phyloP scores from a whole-genome alignment of 2,329 filamentous ascomycete genomes.

The Magnaporthiopsis poae region DNA sequence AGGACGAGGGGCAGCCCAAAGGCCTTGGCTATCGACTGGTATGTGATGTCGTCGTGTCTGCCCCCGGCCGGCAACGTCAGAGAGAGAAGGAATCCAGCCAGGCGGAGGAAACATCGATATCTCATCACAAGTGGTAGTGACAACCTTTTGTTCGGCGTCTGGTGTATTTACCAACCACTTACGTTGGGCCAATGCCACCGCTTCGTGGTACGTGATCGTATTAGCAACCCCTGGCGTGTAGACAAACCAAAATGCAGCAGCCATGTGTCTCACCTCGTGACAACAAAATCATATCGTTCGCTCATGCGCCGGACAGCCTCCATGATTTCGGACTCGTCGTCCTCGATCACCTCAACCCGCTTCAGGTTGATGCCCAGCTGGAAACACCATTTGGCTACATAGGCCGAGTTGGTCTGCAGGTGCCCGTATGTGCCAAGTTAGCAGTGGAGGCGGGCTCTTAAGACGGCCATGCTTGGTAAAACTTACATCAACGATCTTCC shows the following conservation, averaged over 20 bases:
- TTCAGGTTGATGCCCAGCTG: constrained; percentile 59
- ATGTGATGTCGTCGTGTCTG: constrained; percentile 96
- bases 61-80: not conserved
- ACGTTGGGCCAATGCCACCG: constrained; percentile 93
- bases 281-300: constrained; percentile 80
- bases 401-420: constrained; percentile 52
- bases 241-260: not conserved
- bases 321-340: constrained; percentile 82
- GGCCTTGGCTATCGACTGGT: constrained; percentile 83
- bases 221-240: not conserved
- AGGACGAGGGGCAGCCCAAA: constrained; percentile 68
- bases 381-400: constrained; percentile 57
- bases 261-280: constrained; percentile 52
- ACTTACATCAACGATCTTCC: constrained; percentile 11
- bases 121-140: not conserved
- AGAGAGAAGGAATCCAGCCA: not conserved
- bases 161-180: constrained; percentile 24
- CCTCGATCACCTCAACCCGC: constrained; percentile 83
- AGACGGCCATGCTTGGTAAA: not conserved
- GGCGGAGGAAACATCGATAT: not conserved
- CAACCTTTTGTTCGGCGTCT: not conserved
- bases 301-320: constrained; percentile 85
- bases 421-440: not conserved
- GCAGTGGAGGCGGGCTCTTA: constrained; percentile 11
- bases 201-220: constrained; percentile 27